Evolutionary conservation across 1,139 yeast genomes (phyloP).

Genomic region (Yamadazyma conglobata): DNA sequence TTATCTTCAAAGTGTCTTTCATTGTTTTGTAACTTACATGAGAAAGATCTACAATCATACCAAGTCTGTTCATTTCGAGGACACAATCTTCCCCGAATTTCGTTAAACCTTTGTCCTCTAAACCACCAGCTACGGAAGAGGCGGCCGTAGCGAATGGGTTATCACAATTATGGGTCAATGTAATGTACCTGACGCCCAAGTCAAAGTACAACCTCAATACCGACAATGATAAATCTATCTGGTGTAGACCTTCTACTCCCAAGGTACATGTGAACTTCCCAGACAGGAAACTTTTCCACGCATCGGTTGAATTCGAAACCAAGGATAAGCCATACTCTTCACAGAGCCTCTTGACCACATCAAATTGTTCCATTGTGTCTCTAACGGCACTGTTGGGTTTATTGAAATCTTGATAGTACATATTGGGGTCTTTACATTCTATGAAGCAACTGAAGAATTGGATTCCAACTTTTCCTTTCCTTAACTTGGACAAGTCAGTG

Average conservation of each 20-base stretch:
- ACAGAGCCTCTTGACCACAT: conserved; percentile 44
- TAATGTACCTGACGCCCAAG: conserved; percentile 49
- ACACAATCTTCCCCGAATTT: conserved; percentile 38
- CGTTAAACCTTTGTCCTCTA: conserved; percentile 43
- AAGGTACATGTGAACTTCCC: conserved; percentile 42
- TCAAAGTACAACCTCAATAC: conserved; percentile 47
- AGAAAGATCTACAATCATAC: conserved; percentile 51
- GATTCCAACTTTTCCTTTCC: conserved; percentile 38
- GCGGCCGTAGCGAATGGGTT: conserved; percentile 57
- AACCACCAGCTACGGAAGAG: conserved; percentile 41
- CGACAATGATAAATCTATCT: conserved; percentile 45
- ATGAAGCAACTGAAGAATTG: conserved; percentile 48
- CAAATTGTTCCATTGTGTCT: conserved; percentile 53
- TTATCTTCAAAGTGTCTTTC: conserved; percentile 39
- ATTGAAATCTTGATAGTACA: conserved; percentile 39
- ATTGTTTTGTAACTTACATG: conserved; percentile 53
- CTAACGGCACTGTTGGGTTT: conserved; percentile 39
- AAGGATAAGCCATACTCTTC: conserved; percentile 35
- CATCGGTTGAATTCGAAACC: conserved; percentile 37
- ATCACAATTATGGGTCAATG: conserved; percentile 53
- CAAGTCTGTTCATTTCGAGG: conserved; percentile 48
- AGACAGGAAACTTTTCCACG: conserved; percentile 28
- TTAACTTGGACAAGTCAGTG: conserved; percentile 37
- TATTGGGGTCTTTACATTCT: conserved; percentile 39
- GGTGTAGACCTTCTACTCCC: conserved; percentile 55